Conservation (phyloP, 192 early-diverging fungal genomes). For the Haplosporangium gracile region DNA sequence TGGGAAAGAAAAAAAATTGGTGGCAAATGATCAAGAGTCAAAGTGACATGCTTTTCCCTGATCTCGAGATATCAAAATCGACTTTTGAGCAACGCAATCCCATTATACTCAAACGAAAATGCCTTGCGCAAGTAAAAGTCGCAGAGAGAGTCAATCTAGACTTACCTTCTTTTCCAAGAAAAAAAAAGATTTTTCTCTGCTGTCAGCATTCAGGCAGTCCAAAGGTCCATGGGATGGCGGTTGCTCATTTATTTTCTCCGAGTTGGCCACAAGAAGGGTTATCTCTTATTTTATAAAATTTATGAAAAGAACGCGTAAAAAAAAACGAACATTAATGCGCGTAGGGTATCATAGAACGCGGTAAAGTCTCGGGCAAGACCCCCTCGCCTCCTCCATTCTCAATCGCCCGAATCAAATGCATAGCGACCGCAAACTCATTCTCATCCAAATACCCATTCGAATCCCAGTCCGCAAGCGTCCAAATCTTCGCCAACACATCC, state of each 20-base stretch:
- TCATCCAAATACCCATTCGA: constrained; percentile 83
- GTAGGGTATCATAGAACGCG: constrained; percentile 60
- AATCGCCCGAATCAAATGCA: constrained; percentile 73
- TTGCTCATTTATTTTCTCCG: neutral
- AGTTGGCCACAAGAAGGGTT: neutral
- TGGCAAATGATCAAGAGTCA: no score
- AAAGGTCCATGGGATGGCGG: no score
- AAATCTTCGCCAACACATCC: constrained; percentile 76
- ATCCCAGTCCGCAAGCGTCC: constrained; percentile 85
- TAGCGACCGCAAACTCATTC: constrained; percentile 88
- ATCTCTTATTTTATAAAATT: neutral
- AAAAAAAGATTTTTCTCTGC: neutral
- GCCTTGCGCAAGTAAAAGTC: no score
- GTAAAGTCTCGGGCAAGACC: constrained; percentile 61
- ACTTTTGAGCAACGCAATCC: no score
- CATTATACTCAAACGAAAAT: no score
- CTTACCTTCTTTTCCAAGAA: neutral
- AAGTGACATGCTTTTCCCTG: no score
- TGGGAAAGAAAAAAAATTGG: no score
- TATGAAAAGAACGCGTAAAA: neutral
- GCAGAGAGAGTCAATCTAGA: no score
- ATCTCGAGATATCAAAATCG: no score
- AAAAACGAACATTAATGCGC: neutral
- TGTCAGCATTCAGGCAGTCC: no score
- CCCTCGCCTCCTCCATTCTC: constrained; percentile 60